phyloP scores from a whole-genome alignment of 208 protist genomes.

The Blechomonas ayalai region DNA sequence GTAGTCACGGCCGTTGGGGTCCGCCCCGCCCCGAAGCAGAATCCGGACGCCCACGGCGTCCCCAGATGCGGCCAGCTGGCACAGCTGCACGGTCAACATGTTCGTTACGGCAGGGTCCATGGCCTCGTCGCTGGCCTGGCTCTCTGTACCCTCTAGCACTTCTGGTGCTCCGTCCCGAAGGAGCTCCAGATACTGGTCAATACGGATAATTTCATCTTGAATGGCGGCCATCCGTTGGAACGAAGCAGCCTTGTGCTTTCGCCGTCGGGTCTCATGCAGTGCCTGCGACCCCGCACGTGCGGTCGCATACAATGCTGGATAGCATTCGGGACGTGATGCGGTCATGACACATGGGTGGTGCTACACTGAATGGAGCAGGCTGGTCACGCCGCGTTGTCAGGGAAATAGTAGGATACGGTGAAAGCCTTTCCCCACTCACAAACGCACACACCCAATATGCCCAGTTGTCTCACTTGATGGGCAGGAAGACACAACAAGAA shows the following conservation, averaged over 20 bases:
- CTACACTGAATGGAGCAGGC: no score
- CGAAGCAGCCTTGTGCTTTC: slow-evolving; percentile 45
- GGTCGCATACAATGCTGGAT: no score
- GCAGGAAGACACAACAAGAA: no score
- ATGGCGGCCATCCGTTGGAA: slow-evolving; percentile 70
- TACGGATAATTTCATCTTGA: slow-evolving; percentile 62
- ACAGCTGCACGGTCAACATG: slow-evolving; percentile 79
- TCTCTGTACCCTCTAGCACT: not conserved
- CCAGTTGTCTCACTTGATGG: no score
- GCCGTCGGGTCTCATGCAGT: no score
- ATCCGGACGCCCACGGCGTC: slow-evolving; percentile 60
- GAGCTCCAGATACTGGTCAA: slow-evolving; percentile 43
- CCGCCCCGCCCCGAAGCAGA: slow-evolving; percentile 58
- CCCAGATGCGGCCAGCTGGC: slow-evolving; percentile 56
- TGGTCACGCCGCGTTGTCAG: no score
- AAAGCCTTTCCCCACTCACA: no score
- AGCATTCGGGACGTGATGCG: no score
- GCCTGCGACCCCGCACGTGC: no score
- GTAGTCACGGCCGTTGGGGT: slow-evolving; percentile 79
- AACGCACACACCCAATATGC: no score
- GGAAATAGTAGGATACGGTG: no score
- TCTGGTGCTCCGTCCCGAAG: slow-evolving; percentile 1
- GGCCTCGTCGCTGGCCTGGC: slow-evolving; percentile 19
- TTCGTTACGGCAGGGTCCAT: slow-evolving; percentile 43
- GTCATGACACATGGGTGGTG: no score